These are phyloP conservation scores for Xylaria telfairii DNA, from an alignment of 495 filamentous ascomycete genomes.

Conservation along the genomic window DNA sequence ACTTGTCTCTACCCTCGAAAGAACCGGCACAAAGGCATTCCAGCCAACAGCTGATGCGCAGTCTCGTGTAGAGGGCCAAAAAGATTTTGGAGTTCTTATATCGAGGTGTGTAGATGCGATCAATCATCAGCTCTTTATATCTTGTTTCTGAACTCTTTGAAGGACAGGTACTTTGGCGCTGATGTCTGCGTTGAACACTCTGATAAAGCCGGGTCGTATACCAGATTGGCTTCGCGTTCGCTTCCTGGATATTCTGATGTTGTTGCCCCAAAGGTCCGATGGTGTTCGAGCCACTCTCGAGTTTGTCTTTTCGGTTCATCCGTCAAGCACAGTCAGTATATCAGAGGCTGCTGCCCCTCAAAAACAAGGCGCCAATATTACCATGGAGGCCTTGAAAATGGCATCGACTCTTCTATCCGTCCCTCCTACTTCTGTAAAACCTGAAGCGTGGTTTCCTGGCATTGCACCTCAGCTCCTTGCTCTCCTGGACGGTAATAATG, in stretches of 20 bases:
- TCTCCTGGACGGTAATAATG: constrained; percentile 70
- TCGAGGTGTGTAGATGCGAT: constrained; percentile 43
- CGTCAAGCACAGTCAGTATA: constrained; percentile 49
- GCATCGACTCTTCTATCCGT: constrained; percentile 67
- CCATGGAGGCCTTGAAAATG: constrained; percentile 73
- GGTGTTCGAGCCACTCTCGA: constrained; percentile 74
- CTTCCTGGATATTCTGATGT: constrained; percentile 63
- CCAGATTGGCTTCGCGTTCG: constrained; percentile 57
- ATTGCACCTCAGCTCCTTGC: constrained; percentile 71
- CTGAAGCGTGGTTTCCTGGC: constrained; percentile 64
- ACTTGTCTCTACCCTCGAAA: constrained; percentile 40
- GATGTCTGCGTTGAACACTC: constrained; percentile 52
- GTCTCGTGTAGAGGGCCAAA: constrained; percentile 38
- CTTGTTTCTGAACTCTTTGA: constrained; percentile 37
- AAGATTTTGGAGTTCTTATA: constrained; percentile 48
- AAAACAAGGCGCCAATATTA: constrained; percentile 67
- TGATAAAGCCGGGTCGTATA: constrained; percentile 51
- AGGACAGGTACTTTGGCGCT: constrained; percentile 53
- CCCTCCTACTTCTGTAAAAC: constrained; percentile 63
- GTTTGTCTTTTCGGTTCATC: constrained; percentile 69
- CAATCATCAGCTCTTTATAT: background rate
- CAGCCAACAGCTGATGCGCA: constrained; percentile 40
- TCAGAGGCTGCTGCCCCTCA: constrained; percentile 49
- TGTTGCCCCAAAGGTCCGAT: constrained; percentile 66
- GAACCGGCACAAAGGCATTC: constrained; percentile 48